Evolutionary conservation across 225 moss, liverwort and hornwort species (phyloP).

Genomic region (Pleurozium schreberi): DNA sequence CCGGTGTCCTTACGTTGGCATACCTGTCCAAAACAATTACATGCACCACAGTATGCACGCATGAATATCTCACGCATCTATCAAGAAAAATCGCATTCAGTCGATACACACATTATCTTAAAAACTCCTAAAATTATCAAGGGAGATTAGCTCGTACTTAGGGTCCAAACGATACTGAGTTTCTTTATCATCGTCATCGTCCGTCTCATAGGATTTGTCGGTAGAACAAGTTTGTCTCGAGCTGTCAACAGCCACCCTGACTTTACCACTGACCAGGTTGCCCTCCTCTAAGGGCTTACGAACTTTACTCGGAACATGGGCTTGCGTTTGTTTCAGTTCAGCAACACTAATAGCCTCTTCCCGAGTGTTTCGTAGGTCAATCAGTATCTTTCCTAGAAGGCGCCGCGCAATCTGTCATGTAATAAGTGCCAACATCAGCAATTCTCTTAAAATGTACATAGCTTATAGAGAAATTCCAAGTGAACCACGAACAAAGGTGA

Average conservation of each 20-base stretch:
- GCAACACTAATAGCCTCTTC: conserved; percentile 91
- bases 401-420: conserved; percentile 78
- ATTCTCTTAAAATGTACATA: background rate
- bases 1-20: conserved; percentile 98
- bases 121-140: background rate
- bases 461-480: background rate
- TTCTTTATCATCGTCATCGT: conserved; percentile 97
- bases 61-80: background rate
- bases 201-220: conserved; percentile 75
- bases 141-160: conserved; percentile 43
- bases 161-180: conserved; percentile 95
- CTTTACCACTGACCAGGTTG: conserved; percentile 53
- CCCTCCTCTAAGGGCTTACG: conserved; percentile 37
- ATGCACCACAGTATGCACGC: background rate
- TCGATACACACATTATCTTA: background rate
- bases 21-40: conserved; percentile 45
- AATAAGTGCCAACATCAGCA: background rate
- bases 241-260: conserved; percentile 41
- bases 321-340: conserved; percentile 64
- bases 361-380: conserved; percentile 93
- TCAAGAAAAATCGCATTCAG: background rate
- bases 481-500: background rate
- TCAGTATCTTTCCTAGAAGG: conserved; percentile 88
- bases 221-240: conserved; percentile 33
- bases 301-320: conserved; percentile 37